A percentile compares a stretch with the other conserved stretches of the same genome.
Evolutionary conservation across 441 rosid species (phyloP).

Genomic region (Eugenia klotzschiana): DNA sequence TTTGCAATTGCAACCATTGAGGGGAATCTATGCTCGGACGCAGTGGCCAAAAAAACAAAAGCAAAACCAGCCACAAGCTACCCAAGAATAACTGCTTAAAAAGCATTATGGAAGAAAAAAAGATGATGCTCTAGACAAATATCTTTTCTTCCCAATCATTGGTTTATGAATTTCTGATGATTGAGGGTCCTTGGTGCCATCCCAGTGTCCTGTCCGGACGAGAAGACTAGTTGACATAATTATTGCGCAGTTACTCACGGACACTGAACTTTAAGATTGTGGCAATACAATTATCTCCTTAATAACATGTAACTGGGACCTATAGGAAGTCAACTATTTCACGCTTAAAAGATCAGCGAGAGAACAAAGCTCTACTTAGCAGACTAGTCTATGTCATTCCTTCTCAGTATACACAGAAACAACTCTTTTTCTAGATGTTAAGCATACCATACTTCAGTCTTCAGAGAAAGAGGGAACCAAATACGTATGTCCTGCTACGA

Average conservation of each 20-base stretch:
- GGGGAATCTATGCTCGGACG: conserved; percentile 45
- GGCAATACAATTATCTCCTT: neutral
- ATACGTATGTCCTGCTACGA: too few relatives aligned
- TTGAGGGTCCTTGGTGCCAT: conserved; percentile 15
- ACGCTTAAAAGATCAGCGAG: neutral
- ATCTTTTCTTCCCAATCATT: conserved; percentile 39
- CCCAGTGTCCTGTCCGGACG: conserved; percentile 19
- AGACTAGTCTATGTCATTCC: neutral
- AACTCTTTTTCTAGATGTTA: neutral
- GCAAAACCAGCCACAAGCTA: conserved; percentile 9
- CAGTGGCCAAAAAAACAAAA: conserved; percentile 30
- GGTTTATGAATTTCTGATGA: conserved; percentile 35
- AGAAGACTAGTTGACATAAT: neutral
- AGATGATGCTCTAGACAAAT: conserved; percentile 2
- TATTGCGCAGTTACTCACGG: neutral
- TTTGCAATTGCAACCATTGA: neutral
- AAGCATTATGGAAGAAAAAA: conserved; percentile 15
- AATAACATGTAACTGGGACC: neutral
- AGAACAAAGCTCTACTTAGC: neutral
- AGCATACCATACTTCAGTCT: too few relatives aligned
- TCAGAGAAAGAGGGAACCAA: too few relatives aligned
- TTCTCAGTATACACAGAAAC: neutral
- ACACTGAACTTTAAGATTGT: neutral
- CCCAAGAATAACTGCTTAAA: conserved; percentile 34
- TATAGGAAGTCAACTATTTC: neutral